Evolutionary conservation across 306 rosid species (phyloP).

Genomic region (Glycine soja): DNA sequence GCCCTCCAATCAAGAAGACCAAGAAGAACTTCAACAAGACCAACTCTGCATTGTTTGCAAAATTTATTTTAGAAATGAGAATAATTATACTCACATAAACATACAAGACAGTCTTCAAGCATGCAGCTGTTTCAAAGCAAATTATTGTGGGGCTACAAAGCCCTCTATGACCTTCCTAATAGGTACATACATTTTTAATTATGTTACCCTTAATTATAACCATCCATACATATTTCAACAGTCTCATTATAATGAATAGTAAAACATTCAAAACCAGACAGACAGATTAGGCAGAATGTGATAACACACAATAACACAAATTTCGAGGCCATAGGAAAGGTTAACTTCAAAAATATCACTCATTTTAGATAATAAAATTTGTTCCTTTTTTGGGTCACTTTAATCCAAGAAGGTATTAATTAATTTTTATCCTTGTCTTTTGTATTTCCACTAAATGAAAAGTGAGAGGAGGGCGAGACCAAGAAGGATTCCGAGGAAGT

Average conservation of each 20-base stretch:
- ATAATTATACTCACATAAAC: slow-evolving; percentile 8
- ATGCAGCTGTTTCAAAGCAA: not conserved
- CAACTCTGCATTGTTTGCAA: slow-evolving; percentile 76
- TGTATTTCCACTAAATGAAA: not conserved
- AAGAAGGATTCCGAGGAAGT: not conserved
- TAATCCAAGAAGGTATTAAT: not conserved
- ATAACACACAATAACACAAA: not conserved
- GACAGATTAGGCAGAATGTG: not conserved
- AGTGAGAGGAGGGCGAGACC: not conserved
- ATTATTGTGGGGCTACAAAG: slow-evolving; percentile 11
- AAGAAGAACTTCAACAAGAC: slow-evolving; percentile 96
- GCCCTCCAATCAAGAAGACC: slow-evolving; percentile 99
- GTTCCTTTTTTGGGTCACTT: not conserved
- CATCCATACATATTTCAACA: not conserved
- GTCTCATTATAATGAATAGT: not conserved
- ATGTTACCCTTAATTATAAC: not conserved
- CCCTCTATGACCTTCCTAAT: not conserved
- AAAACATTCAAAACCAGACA: slow-evolving; percentile 5
- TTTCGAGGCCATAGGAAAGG: slow-evolving; percentile 3
- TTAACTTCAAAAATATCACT: not conserved
- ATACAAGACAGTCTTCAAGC: slow-evolving; percentile 9
- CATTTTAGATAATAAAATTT: not conserved
- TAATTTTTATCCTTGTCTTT: not conserved
- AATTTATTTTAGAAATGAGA: slow-evolving; percentile 34
- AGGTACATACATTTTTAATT: not conserved